Base-by-base conservation (phyloP, 192 early-diverging fungal species). In the Coemansia sp. region DNA sequence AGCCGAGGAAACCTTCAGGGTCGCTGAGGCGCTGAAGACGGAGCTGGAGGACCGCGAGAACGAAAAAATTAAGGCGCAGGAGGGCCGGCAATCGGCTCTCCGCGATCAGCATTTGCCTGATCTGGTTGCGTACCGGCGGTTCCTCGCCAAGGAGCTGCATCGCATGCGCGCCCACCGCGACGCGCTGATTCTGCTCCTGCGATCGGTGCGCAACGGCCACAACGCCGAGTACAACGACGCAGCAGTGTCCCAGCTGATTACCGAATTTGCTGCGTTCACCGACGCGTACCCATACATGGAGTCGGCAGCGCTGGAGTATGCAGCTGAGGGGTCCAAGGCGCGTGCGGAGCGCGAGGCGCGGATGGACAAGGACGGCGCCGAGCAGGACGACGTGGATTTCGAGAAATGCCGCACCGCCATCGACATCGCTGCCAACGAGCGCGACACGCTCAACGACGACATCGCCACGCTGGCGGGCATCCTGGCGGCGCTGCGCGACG, bases 191-290 rank as follows among this genome's bases (percentile, higher is more conserved):
- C 65, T 62, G 29, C 36, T 84, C 10, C 68, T 84, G 33, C 60
- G 70, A 1, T 69, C 70, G 8, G 81, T 93, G 62, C 89, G 88
- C 62, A 75, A 67, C 6, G 84, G 86, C 53, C 87, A 92, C 60
- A 92, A 93, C 75, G 81, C 86, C 51, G 91, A 93, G 65, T 92
- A 85, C 68, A 88, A 90, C 63, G 92, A 93, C 64, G 81, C 81
- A 57, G 90, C 89, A 3, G 90, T 93, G 19, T 83, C 87, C 35
- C 64, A 68, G 24, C 86, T 92, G 0, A 81, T 92, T 33, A 64
- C 73, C 17, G 82, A 74, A 11, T 93, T 89, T 56, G 86, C 89
- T 14, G 85, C 87, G 24, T 93, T 88, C 40, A 40, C 86, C 0
- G 70, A 74, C 1, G 69, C 69, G 1, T 83, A 74, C 39, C 86